Percentiles rank a stretch among this genome's conserved stretches.
Evolutionary conservation across 371 early-diverging fungal species (phyloP).

Genomic region (Actinomortierella ambigua): DNA sequence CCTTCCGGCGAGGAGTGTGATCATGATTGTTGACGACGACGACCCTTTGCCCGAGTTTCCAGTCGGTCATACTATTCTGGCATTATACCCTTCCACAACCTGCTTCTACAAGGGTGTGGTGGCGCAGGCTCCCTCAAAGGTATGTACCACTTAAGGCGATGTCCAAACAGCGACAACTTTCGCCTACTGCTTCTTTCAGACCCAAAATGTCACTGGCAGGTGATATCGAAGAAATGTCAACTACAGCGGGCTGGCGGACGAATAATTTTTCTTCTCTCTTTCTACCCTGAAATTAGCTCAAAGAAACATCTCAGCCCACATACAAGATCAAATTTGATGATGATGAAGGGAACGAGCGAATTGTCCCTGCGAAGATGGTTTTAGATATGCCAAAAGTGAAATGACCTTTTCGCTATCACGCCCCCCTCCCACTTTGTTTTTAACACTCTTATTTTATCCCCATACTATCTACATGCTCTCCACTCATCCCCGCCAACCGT

Average conservation of each 20-base stretch:
- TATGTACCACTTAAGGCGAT: constrained; percentile 19
- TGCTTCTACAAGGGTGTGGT: constrained; percentile 87
- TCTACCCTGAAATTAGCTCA: constrained; percentile 11
- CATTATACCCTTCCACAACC: constrained; percentile 85
- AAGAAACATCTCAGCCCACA: constrained; percentile 18
- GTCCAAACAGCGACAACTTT: too few species aligned
- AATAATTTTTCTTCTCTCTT: neutral
- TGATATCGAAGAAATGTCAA: too few species aligned
- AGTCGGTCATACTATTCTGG: constrained; percentile 72
- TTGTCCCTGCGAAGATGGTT: constrained; percentile 49
- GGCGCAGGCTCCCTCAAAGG: constrained; percentile 71
- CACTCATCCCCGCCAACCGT: too few species aligned
- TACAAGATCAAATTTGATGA: constrained; percentile 46
- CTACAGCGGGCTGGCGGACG: too few species aligned
- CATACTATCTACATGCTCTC: too few species aligned
- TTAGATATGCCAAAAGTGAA: constrained; percentile 66
- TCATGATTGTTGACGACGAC: constrained; percentile 60
- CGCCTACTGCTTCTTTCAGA: too few species aligned
- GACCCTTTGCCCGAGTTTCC: constrained; percentile 63
- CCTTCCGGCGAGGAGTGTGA: constrained; percentile 64
- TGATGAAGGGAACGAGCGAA: constrained; percentile 39
- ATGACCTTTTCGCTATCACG: constrained; percentile 17
- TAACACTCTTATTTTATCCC: too few species aligned
- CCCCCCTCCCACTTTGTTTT: too few species aligned
- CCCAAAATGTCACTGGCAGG: too few species aligned